These are phyloP conservation scores for Ciborinia camelliae DNA, from an alignment of 2,329 filamentous ascomycete species.

Conservation along the genomic window DNA sequence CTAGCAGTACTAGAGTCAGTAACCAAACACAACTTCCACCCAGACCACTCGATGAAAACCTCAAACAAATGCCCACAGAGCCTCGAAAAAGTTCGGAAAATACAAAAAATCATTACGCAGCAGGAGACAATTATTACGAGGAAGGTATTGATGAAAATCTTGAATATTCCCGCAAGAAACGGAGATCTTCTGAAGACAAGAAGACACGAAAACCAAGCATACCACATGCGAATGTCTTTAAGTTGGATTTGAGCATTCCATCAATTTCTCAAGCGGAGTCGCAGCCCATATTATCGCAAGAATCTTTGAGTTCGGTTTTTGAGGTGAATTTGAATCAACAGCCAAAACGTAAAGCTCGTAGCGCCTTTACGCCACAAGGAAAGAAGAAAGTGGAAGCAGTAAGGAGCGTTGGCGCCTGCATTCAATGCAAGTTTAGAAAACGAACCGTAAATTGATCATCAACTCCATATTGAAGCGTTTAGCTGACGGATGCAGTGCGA, in stretches of 20 bases:
- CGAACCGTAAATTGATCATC: conserved; percentile 27
- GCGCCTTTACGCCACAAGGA: conserved; percentile 16
- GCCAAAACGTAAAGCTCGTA: conserved; percentile 17
- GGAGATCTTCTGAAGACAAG: not conserved
- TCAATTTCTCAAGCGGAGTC: not conserved
- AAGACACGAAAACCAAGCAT: not conserved
- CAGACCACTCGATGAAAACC: not conserved
- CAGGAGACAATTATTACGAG: not conserved
- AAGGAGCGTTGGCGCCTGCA: conserved; percentile 33
- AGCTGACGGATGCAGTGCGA: conserved; percentile 15
- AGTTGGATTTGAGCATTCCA: conserved; percentile 7
- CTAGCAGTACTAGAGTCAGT: not conserved
- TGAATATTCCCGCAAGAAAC: conserved; percentile 1
- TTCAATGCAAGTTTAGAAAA: conserved; percentile 35
- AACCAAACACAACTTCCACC: not conserved
- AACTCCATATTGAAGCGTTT: not conserved
- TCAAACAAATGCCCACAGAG: not conserved
- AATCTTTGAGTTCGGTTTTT: conserved; percentile 18
- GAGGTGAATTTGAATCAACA: conserved; percentile 12
- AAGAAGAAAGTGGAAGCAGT: conserved; percentile 26
- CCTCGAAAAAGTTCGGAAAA: not conserved
- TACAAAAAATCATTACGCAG: not conserved
- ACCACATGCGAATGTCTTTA: conserved; percentile 6
- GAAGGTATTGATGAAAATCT: not conserved
- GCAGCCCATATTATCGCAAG: conserved; percentile 10